Base-by-base conservation (phyloP, 495 filamentous ascomycete genomes). In the Talaromyces ruber region DNA sequence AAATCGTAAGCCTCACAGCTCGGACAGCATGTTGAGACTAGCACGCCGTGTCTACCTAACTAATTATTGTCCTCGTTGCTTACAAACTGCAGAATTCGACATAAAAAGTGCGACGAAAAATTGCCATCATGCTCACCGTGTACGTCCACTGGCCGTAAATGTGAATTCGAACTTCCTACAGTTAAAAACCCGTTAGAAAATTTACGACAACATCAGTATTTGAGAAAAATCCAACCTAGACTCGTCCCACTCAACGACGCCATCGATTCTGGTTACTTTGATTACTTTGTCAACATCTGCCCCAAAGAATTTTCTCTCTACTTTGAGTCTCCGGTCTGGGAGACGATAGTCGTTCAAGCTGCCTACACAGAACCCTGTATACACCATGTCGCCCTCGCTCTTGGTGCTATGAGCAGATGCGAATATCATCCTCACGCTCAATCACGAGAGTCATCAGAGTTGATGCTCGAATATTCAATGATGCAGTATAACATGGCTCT, bases 31-130 rank as follows among this genome's bases (percentile, higher is more conserved):
- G n/a, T n/a, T n/a, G n/a, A n/a, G n/a, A n/a, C n/a, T n/a, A n/a
- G n/a, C n/a, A n/a, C n/a, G n/a, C n/a, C n/a, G n/a, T n/a, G n/a
- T n/a, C n/a, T n/a, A n/a, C n/a, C n/a, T n/a, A n/a, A n/a, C n/a
- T n/a, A n/a, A n/a, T 6, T 29, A 29, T 3, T 29, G 6, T 29
- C 28, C 3, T 29, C 3, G 3, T 29, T 29, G 34, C 34, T 39
- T 39, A 39, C 34, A 34, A 34, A 34, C 30, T 34, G 16, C 30
- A 58, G 56, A 28, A 58, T 39, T 21, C 16, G 56, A 14, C 56
- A 58, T 16, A 58, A 58, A 43, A 58, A 39, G 56, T 58, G 56
- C 56, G 56, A 58, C 29, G 56, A 58, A 24, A 58, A 21, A 25
- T 12, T 58, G 11, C 56, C 56, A 22, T 58, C 56, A 37, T 58